Base-by-base conservation (phyloP, 208 protist species). In the Acanthamoeba royreba region DNA sequence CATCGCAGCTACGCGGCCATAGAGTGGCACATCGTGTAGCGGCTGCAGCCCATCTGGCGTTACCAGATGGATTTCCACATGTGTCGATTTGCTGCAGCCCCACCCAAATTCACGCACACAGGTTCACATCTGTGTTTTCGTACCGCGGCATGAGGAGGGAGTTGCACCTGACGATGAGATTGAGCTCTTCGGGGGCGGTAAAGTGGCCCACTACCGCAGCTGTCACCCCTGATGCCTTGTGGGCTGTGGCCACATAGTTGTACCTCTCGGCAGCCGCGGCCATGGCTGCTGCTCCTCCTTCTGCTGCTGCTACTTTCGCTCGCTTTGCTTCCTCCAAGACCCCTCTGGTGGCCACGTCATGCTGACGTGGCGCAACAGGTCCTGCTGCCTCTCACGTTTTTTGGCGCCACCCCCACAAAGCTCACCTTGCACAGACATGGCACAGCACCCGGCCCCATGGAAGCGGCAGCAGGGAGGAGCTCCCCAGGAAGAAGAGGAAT, bases 201-300 rank as follows among this genome's bases (percentile, higher is more conserved):
- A 98, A 98, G 74, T 94, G 79, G n/a, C 90, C 94, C 7, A 94
- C 90, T 11, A 95, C 63, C 7, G 95, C 74, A 35, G 95, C 93
- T 28, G 93, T 94, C 28, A 97, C 96, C 45, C 86, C 92, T 17
- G 96, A 97, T 45, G 97, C 95, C 93, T 95, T 95, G 5, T 97
- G 97, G 28, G 97, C 97, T 25, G 96, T 97, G 15, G 97, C 96
- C 9, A 97, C 93, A 55, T 97, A 98, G 88, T 96, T 96, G 92
- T 96, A 97, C 91, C n/a, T n/a, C n/a, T n/a, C n/a, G n/a, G n/a
- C n/a, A n/a, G n/a, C n/a, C n/a, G n/a, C n/a, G 46, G 79, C 79
- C 79, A 88, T 86, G 77, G 31, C 40, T 35, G 33, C 31, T 7
- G 11, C 15, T 4, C 9, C 69, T 7, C 3, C 22, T 4, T 7